Percentiles rank a stretch among this genome's conserved stretches.
Conservation (phyloP, 345 rosid species). For the Salix purpurea region DNA sequence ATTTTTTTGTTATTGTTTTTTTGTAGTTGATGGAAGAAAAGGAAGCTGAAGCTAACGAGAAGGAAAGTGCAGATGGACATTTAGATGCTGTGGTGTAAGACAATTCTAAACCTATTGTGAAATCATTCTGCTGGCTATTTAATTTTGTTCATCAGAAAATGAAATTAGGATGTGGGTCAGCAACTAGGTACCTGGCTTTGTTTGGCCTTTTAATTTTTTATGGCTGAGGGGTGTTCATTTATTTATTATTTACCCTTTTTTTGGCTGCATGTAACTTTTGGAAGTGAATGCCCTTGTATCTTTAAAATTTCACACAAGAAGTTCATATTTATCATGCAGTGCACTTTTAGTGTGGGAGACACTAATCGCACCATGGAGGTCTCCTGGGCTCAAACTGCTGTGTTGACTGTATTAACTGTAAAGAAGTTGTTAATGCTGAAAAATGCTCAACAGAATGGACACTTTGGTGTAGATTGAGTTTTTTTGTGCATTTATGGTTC, state of each 20-base stretch:
- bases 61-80: slow-evolving; percentile 64
- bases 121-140: slow-evolving; percentile 11
- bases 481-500: neutral
- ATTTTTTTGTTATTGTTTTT: slow-evolving; percentile 16
- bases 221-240: neutral
- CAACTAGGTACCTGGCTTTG: neutral
- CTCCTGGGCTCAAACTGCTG: neutral
- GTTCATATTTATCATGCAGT: neutral
- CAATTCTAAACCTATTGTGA: slow-evolving; percentile 19
- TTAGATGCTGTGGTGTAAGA: slow-evolving; percentile 57
- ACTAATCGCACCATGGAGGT: neutral
- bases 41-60: slow-evolving; percentile 83
- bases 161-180: neutral
- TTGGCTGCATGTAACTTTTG: neutral
- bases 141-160: neutral
- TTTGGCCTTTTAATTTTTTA: neutral
- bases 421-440: neutral
- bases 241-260: neutral
- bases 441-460: neutral
- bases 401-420: neutral
- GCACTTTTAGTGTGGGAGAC: neutral
- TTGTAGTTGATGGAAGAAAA: slow-evolving; percentile 85
- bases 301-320: neutral
- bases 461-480: neutral
- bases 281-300: neutral